Base-by-base conservation (phyloP, 768 basidiomycete genomes). In the Saitozyma podzolica region DNA sequence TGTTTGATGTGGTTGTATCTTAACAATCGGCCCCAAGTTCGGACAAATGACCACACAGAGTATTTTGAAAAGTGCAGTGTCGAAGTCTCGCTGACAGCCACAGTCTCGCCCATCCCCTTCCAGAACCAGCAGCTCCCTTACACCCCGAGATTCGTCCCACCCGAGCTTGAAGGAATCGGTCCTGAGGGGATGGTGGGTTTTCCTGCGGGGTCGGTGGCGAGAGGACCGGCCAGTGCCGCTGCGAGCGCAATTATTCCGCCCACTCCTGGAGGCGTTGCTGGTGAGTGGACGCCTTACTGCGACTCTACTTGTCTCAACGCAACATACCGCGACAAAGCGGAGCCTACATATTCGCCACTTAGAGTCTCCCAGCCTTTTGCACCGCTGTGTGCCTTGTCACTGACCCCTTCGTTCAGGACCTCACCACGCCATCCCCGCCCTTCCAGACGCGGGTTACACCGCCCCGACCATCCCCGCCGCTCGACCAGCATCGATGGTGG, bases 371-470 rank as follows among this genome's bases (percentile, higher is more conserved):
- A 29, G 29, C 29, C 29, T 2, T 29, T 29, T 29, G 29, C 29
- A 29, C 29, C 5, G 29, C 29, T 29, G 29, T 29, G 29, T 29
- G 29, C 29, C 29, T 2, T 29, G 2, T 29, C 29, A 29, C 29
- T 29, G 29, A 29, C 29, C 29, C 29, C n/a, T n/a, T n/a, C 41
- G 16, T 29, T 39, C 52, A 75, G 73, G 66, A 4, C 73, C 73
- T 5, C 68, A 72, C 54, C 58, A 56, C 14, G 66, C 70, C 11
- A 72, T 75, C 9, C 68, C 73, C 19, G 73, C 73, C 50, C 45
- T 75, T 10, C 63, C 73, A 14, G 73, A 75, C 54, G 68, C 68
- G 10, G 73, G 73, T 0, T 75, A 75, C 55, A 75, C 73, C 8
- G 66, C 73, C 16, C 67, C 69, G 2, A 58, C 60, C 11, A 19